Conservation (phyloP, 768 basidiomycete genomes). For the Dioszegia hungarica region DNA sequence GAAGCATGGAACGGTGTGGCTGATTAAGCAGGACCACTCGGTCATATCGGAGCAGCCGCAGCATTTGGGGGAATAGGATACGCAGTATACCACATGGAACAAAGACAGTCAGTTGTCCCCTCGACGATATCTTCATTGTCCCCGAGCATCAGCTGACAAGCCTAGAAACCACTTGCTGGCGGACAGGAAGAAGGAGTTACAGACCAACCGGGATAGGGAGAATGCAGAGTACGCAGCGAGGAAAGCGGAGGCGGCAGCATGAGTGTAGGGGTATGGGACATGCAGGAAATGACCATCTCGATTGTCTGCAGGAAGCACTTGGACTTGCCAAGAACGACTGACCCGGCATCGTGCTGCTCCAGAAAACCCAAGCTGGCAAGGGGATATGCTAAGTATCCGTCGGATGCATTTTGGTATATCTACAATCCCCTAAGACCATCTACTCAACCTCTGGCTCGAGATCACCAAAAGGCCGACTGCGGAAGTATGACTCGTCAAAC, state of each 20-base stretch:
- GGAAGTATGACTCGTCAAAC: slow-evolving; percentile 93
- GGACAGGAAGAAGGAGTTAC: slow-evolving; percentile 30
- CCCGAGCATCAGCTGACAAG: too few species aligned
- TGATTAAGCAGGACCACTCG: slow-evolving; percentile 27
- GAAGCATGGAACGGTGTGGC: too few species aligned
- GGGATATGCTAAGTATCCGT: too few species aligned
- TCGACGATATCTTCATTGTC: too few species aligned
- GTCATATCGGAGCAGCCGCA: slow-evolving; percentile 29
- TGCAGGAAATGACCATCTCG: background rate
- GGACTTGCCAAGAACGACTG: too few species aligned
- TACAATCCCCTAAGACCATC: too few species aligned
- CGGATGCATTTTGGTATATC: too few species aligned
- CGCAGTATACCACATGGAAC: slow-evolving; percentile 41
- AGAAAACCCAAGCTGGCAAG: too few species aligned
- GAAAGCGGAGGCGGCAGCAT: slow-evolving; percentile 16
- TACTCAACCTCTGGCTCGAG: slow-evolving; percentile 72
- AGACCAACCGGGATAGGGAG: slow-evolving; percentile 36
- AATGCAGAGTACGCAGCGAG: slow-evolving; percentile 28
- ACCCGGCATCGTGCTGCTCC: too few species aligned
- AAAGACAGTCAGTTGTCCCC: slow-evolving; percentile 47
- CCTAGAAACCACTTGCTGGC: slow-evolving; percentile 33
- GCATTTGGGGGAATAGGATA: slow-evolving; percentile 42
- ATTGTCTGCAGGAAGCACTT: too few species aligned
- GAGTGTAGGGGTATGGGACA: background rate
- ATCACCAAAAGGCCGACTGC: slow-evolving; percentile 83